phyloP scores from a whole-genome alignment of 2,329 filamentous ascomycete genomes.

The Trichoderma gracile region DNA sequence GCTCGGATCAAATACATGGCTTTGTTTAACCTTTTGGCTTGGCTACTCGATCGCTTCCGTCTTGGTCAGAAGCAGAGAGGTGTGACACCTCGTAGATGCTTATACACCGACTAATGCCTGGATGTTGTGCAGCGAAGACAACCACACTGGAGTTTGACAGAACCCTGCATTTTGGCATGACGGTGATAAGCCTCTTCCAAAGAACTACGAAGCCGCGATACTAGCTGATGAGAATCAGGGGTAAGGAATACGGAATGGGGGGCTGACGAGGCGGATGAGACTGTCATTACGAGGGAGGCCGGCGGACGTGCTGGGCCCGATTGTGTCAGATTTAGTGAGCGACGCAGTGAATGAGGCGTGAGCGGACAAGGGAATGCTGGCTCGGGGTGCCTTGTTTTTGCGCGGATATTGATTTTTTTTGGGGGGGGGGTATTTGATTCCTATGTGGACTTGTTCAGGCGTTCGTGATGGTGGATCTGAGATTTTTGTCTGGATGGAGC shows the following conservation, averaged over 20 bases:
- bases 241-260: background rate
- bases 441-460: background rate
- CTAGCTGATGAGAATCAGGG: no score
- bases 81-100: background rate
- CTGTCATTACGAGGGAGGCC: conserved; percentile 2
- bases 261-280: background rate
- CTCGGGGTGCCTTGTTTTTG: no score
- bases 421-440: no score
- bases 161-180: background rate
- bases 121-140: background rate
- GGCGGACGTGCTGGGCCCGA: background rate
- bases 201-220: no score
- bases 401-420: no score
- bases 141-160: background rate
- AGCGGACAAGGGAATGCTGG: background rate
- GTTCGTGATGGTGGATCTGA: conserved; percentile 22
- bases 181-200: background rate
- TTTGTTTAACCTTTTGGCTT: conserved; percentile 7
- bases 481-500: background rate
- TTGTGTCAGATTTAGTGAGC: conserved; percentile 2
- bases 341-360: background rate
- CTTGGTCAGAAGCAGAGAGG: no score
- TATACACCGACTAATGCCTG: background rate
- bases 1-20: background rate
- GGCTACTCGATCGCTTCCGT: background rate